These are phyloP conservation scores for Massariosphaeria phaeospora DNA, from an alignment of 495 filamentous ascomycete species.

Conservation along the genomic window DNA sequence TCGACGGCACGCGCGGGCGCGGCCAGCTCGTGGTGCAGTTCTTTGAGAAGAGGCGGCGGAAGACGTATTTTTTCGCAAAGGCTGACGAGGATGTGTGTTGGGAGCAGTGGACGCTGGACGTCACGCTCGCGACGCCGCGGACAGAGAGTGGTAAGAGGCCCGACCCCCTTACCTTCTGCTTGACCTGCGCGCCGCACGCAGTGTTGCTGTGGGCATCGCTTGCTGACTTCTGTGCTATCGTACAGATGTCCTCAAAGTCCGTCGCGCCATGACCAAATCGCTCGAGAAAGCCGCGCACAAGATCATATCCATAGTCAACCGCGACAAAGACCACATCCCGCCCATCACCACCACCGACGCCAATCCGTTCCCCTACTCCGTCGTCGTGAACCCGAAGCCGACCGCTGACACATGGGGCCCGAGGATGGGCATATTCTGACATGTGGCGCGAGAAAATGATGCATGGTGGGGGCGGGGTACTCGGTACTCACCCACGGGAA, in stretches of 20 bases:
- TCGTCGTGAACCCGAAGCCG: slow-evolving; percentile 71
- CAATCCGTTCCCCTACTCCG: slow-evolving; percentile 93
- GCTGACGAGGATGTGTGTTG: slow-evolving; percentile 90
- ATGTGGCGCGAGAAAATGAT: not conserved
- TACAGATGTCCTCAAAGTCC: slow-evolving; percentile 76
- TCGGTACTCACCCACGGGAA: not conserved
- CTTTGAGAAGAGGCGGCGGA: slow-evolving; percentile 84
- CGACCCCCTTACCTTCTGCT: not conserved
- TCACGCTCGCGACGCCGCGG: slow-evolving; percentile 80
- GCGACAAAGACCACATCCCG: slow-evolving; percentile 92
- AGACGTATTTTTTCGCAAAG: slow-evolving; percentile 61
- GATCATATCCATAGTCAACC: slow-evolving; percentile 76
- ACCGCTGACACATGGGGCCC: slow-evolving; percentile 68
- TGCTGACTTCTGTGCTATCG: slow-evolving; percentile 2
- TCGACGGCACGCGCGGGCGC: slow-evolving; percentile 50
- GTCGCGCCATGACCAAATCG: slow-evolving; percentile 79
- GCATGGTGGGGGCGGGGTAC: slow-evolving; percentile 5
- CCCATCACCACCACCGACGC: slow-evolving; percentile 89
- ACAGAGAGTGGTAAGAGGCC: slow-evolving; percentile 73
- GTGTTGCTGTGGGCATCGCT: not conserved
- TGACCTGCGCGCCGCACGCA: no score
- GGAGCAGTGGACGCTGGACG: slow-evolving; percentile 91
- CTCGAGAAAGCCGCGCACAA: slow-evolving; percentile 82
- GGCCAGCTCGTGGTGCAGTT: slow-evolving; percentile 86
- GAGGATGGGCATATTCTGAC: slow-evolving; percentile 62